Evolutionary conservation across 768 basidiomycete genomes (phyloP).

Genomic region (Tylopilus subfusipes): DNA sequence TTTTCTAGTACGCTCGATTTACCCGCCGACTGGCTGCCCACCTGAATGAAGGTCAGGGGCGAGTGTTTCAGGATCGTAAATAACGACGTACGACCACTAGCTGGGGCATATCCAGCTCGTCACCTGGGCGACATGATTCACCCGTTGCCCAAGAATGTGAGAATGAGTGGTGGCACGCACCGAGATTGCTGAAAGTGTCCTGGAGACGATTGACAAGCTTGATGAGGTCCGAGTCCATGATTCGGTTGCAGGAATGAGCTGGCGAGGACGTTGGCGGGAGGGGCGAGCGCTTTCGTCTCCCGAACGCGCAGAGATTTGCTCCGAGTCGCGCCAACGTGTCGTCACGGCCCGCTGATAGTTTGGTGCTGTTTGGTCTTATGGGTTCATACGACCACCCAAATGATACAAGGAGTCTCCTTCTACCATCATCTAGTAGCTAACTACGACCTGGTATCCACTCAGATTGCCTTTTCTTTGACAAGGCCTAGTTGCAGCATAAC

Average conservation of each 20-base stretch:
- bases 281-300: constrained; percentile 1
- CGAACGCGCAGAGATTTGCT: constrained; percentile 17
- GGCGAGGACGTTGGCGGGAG: constrained; percentile 5
- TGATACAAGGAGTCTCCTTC: background rate
- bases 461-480: constrained; percentile 91
- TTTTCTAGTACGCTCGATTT: constrained; percentile 97
- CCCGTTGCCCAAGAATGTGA: constrained; percentile 1
- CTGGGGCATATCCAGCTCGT: constrained; percentile 92
- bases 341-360: constrained; percentile 28
- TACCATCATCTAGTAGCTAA: constrained; percentile 32
- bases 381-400: background rate
- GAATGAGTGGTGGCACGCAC: constrained; percentile 41
- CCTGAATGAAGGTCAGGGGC: constrained; percentile 42
- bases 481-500: constrained; percentile 52
- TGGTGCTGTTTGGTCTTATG: constrained; percentile 23
- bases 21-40: constrained; percentile 94
- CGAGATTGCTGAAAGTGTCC: constrained; percentile 86
- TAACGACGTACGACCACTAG: constrained; percentile 69
- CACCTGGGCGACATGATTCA: constrained; percentile 46
- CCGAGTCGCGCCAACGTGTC: constrained; percentile 28
- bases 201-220: constrained; percentile 93
- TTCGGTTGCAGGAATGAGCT: background rate
- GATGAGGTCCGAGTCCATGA: constrained; percentile 95
- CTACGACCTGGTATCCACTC: constrained; percentile 24
- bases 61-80: background rate